Percentiles rank a stretch among this genome's conserved stretches.
These are phyloP conservation scores for Phanerochaete sordida DNA, from an alignment of 768 basidiomycete species.

Conservation along the genomic window DNA sequence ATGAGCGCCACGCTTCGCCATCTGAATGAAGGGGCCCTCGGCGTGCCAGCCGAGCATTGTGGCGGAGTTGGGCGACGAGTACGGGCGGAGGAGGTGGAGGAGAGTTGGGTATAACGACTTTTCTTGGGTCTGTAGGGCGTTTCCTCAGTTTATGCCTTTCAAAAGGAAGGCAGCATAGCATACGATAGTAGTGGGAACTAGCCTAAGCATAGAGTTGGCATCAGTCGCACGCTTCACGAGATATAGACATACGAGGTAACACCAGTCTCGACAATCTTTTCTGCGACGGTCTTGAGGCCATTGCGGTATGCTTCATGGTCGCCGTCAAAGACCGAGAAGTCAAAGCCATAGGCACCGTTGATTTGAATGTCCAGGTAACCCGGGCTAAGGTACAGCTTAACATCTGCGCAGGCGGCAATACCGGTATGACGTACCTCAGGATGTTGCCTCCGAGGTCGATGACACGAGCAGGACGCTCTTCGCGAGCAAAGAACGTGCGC, in stretches of 20 bases:
- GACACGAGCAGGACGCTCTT: conserved; percentile 55
- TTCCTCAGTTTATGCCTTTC: not conserved
- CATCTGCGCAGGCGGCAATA: not conserved
- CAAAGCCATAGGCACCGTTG: conserved; percentile 86
- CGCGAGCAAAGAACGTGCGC: conserved; percentile 64
- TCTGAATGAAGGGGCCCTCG: conserved; percentile 86
- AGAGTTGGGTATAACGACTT: conserved; percentile 70
- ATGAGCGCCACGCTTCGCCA: conserved; percentile 83
- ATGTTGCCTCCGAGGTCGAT: conserved; percentile 78
- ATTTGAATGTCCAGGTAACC: conserved; percentile 87
- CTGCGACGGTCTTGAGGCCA: conserved; percentile 68
- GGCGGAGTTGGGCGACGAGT: conserved; percentile 60
- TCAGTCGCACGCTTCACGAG: not conserved
- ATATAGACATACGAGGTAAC: conserved; percentile 68
- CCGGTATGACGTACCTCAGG: conserved; percentile 47
- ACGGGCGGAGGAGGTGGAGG: conserved; percentile 64
- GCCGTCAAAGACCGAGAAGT: conserved; percentile 79
- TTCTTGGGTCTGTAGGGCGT: conserved; percentile 64
- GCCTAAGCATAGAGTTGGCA: conserved; percentile 15
- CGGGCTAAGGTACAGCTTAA: conserved; percentile 45
- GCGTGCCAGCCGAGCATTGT: conserved; percentile 86
- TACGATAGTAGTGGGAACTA: conserved; percentile 54
- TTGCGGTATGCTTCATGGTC: conserved; percentile 63
- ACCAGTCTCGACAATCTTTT: conserved; percentile 80
- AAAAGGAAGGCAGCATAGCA: conserved; percentile 20